Percentiles rank a stretch among this genome's conserved stretches.
phyloP scores from a whole-genome alignment of 192 early-diverging fungal genomes.

The Coemansia sp. region DNA sequence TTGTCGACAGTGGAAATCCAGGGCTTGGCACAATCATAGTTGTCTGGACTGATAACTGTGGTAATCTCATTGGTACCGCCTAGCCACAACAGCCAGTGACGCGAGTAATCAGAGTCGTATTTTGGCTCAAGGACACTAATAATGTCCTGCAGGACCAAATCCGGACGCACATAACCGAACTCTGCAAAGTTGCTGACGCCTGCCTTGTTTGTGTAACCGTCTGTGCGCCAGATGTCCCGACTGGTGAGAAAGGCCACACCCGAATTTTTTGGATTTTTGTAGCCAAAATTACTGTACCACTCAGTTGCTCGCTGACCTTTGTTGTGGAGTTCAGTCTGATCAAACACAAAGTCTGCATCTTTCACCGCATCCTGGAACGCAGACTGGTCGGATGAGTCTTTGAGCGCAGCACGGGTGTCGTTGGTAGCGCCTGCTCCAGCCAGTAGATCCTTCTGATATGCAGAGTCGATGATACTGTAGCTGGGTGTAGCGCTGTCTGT shows the following conservation, averaged over 20 bases:
- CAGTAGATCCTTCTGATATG: slow-evolving; percentile 59
- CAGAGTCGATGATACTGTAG: slow-evolving; percentile 53
- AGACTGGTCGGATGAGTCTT: slow-evolving; percentile 22
- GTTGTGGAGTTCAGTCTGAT: slow-evolving; percentile 58
- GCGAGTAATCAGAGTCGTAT: slow-evolving; percentile 17
- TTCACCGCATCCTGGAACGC: slow-evolving; percentile 57
- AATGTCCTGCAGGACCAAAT: slow-evolving; percentile 45
- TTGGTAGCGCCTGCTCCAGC: slow-evolving; percentile 64
- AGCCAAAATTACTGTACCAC: slow-evolving; percentile 46
- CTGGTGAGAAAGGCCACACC: slow-evolving; percentile 24
- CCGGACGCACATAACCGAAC: slow-evolving; percentile 43
- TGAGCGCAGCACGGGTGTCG: slow-evolving; percentile 34
- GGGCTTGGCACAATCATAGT: slow-evolving; percentile 36
- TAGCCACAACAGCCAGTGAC: slow-evolving; percentile 40
- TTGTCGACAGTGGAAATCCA: slow-evolving; percentile 32
- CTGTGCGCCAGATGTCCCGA: slow-evolving; percentile 44
- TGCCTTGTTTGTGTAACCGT: slow-evolving; percentile 24
- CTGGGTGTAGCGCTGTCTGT: slow-evolving; percentile 54
- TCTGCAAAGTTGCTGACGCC: slow-evolving; percentile 47
- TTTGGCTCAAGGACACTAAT: slow-evolving; percentile 37
- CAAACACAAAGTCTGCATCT: slow-evolving; percentile 64
- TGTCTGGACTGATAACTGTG: slow-evolving; percentile 10
- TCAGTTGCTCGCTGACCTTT: slow-evolving; percentile 31
- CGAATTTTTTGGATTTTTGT: slow-evolving; percentile 37
- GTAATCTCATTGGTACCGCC: slow-evolving; percentile 40